Conservation (phyloP, 2,329 filamentous ascomycete genomes). For the Paracorniculantispora psalliotae region DNA sequence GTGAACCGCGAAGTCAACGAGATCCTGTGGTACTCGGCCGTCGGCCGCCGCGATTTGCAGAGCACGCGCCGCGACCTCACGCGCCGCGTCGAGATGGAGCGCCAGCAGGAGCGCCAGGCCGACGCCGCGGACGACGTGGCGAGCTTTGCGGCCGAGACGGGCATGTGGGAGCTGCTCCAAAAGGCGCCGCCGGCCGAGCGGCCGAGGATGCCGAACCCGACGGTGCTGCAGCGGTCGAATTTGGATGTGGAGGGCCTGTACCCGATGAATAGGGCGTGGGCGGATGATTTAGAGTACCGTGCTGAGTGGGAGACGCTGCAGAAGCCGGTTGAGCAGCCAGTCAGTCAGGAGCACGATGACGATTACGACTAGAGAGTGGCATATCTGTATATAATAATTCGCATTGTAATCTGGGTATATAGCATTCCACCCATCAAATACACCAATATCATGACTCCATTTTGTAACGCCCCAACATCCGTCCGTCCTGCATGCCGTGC, state of each 20-base stretch:
- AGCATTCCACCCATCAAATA: not conserved
- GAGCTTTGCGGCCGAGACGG: conserved; percentile 37
- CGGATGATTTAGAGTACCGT: conserved; percentile 29
- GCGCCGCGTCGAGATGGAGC: conserved; percentile 36
- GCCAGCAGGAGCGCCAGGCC: conserved; percentile 39
- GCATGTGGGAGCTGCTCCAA: conserved; percentile 42
- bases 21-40: conserved; percentile 36
- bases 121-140: conserved; percentile 37
- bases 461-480: not conserved
- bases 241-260: conserved; percentile 32
- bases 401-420: conserved; percentile 8
- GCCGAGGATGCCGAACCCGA: conserved; percentile 13
- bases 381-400: not conserved
- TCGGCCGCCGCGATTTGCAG: conserved; percentile 33
- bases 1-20: conserved; percentile 38
- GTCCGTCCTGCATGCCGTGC: not conserved
- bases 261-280: conserved; percentile 36
- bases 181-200: conserved; percentile 32
- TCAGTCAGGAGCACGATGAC: not conserved
- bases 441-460: not conserved
- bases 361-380: not conserved
- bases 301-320: conserved; percentile 39
- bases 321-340: not conserved
- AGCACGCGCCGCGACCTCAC: conserved; percentile 32
- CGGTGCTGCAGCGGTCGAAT: conserved; percentile 22